phyloP scores from a whole-genome alignment of 306 rosid genomes.

The Vigna hirtella region DNA sequence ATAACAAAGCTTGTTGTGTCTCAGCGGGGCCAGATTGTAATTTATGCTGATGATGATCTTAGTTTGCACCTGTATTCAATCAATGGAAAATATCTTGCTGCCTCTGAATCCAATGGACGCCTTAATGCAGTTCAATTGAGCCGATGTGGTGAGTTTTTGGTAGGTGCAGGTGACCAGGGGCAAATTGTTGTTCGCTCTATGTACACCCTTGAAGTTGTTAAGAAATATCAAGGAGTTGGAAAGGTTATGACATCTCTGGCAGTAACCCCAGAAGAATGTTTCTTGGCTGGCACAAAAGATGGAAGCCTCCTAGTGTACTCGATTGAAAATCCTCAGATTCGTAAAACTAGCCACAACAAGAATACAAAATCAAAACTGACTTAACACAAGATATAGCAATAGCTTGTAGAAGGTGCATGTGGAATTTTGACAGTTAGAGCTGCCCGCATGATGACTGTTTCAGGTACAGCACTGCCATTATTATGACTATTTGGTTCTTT shows the following conservation, averaged over 20 bases:
- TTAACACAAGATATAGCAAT: slow-evolving; percentile 46
- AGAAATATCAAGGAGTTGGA: slow-evolving; percentile 82
- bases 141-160: slow-evolving; percentile 90
- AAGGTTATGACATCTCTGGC: slow-evolving; percentile 81
- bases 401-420: slow-evolving; percentile 43
- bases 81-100: slow-evolving; percentile 93
- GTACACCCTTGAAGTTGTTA: slow-evolving; percentile 86
- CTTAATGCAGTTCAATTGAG: slow-evolving; percentile 86
- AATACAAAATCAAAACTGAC: slow-evolving; percentile 60
- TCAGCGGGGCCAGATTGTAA: slow-evolving; percentile 77
- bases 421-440: slow-evolving; percentile 43
- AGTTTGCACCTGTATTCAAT: slow-evolving; percentile 92
- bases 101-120: slow-evolving; percentile 93
- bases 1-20: slow-evolving; percentile 91
- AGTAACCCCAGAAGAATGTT: slow-evolving; percentile 92
- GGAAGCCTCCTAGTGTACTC: slow-evolving; percentile 93
- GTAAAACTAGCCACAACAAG: slow-evolving; percentile 62
- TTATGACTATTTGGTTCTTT: slow-evolving; percentile 32
- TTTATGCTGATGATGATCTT: slow-evolving; percentile 96
- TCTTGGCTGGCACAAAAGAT: slow-evolving; percentile 93
- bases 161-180: slow-evolving; percentile 96
- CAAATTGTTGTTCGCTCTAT: slow-evolving; percentile 93
- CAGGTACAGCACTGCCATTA: slow-evolving; percentile 58
- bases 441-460: slow-evolving; percentile 51
- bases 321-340: slow-evolving; percentile 83